Evolutionary conservation across 352 stramenopile genomes (phyloP), one percentile per base, ranked within the genome.

Genomic region (Lagenidium giganteum): DNA sequence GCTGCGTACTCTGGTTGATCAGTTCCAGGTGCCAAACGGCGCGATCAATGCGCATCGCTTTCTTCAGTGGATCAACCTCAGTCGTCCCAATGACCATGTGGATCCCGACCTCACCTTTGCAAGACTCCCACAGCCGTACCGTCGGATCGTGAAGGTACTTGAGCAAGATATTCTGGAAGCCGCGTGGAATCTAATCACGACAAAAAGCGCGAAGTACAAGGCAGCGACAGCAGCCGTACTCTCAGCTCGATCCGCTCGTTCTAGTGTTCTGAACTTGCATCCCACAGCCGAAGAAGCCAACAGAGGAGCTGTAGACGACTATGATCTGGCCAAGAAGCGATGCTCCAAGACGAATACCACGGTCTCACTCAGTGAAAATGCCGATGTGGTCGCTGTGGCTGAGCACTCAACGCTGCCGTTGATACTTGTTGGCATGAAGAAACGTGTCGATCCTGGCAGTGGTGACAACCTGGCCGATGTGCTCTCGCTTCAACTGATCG

Each of bases 71-170:
- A 48, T 87, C 40, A 54, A 73, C 12, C 33, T 90, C 4, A 70
- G 47, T 28, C 57, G 45, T 1, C 79, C 79, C 2, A 32, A 16
- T 2, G 79, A 92, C 24, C 58, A 89, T 38, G 42, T 80, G 14
- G 62, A 92, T 33, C 79, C 79, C 0, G 79, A 92, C 3, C 54
- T 83, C 18, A 35, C 51, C 6, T 78, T 87, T 28, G 56, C 69
- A 9, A 52, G 64, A 0, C 70, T 89, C 5, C 80, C 80, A 11
- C 77, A 93, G 47, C 80, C 80, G 4, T 89, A 75, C 29, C 72
- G 75, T 2, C 67, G 68, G 11, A 64, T 93, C 9, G 18, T 64
- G 17, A 88, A 89, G 43, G 42, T 93, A 42, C 51, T 87, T 8
- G 63, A 93, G 13, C 22, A 45, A 2, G 59, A 79, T 21, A 82